Evolutionary conservation across 345 rosid species (phyloP).

Genomic region (Eucalyptus coolabah): DNA sequence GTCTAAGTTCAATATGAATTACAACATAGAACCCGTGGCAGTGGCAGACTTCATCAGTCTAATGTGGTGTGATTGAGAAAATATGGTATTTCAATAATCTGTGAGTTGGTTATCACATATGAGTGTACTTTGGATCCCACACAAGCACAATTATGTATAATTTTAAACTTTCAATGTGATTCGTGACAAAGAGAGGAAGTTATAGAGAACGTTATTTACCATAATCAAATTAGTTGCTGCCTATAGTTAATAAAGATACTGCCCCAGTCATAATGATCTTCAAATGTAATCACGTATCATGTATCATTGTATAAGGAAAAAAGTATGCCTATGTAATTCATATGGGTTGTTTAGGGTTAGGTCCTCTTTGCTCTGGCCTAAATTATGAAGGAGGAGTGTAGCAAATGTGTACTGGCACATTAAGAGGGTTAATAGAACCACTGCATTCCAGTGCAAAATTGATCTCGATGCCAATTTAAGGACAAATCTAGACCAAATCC

Average conservation of each 20-base stretch:
- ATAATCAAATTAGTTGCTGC: conserved; percentile 16
- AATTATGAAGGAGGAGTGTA: too few relatives aligned
- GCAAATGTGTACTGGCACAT: too few relatives aligned
- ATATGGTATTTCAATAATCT: background rate
- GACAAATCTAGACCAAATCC: too few relatives aligned
- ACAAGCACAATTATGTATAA: background rate
- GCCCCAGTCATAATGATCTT: too few relatives aligned
- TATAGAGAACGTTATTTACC: conserved; percentile 22
- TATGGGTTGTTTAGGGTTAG: too few relatives aligned
- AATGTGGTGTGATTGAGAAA: background rate
- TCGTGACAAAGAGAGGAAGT: background rate
- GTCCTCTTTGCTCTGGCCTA: too few relatives aligned
- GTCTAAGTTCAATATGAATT: background rate
- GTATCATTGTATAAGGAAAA: too few relatives aligned
- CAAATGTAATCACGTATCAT: too few relatives aligned
- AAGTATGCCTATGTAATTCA: too few relatives aligned
- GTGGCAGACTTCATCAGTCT: background rate
- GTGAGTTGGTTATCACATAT: background rate
- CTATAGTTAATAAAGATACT: too few relatives aligned
- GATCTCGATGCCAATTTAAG: background rate
- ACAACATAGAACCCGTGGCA: background rate
- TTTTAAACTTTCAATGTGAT: background rate
- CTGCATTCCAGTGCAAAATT: background rate
- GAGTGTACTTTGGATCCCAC: background rate
- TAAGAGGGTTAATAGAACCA: too few relatives aligned